A percentile compares a stretch with the other conserved stretches of the same genome.
These are phyloP conservation scores for Neopestalotiopsis sp. DNA, from an alignment of 2,329 filamentous ascomycete species.

Conservation along the genomic window DNA sequence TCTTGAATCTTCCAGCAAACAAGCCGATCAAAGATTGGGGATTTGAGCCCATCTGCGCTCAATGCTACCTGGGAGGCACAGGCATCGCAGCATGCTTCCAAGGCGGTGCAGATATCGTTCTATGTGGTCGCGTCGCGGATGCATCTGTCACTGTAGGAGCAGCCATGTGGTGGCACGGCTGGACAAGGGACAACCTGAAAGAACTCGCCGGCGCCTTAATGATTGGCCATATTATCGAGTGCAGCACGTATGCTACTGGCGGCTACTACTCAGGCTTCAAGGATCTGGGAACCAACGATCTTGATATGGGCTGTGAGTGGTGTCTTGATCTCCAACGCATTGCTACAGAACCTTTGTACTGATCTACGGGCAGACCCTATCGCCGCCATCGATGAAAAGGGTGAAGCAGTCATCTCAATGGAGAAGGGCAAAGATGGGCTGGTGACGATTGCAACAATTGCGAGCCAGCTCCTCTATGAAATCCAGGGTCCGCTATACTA, in stretches of 20 bases:
- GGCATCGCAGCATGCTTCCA: conserved; percentile 41
- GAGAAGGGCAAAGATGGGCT: conserved; percentile 28
- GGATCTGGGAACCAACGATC: conserved; percentile 26
- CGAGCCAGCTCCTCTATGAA: conserved; percentile 49
- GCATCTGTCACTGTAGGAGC: conserved; percentile 51
- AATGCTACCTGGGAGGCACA: conserved; percentile 50
- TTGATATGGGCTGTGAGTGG: conserved; percentile 41
- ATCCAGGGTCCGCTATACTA: conserved; percentile 50
- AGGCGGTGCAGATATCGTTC: conserved; percentile 43
- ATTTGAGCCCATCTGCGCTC: conserved; percentile 22
- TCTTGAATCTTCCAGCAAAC: conserved; percentile 29
- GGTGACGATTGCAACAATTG: conserved; percentile 35
- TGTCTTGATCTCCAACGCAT: not conserved
- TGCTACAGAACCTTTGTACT: not conserved
- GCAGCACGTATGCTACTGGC: conserved; percentile 48
- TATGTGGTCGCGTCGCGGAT: conserved; percentile 45
- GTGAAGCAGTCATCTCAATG: conserved; percentile 24
- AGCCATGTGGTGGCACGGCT: conserved; percentile 50
- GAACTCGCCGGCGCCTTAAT: conserved; percentile 46
- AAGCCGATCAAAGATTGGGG: conserved; percentile 34
- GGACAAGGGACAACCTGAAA: conserved; percentile 46
- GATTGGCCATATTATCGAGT: conserved; percentile 50
- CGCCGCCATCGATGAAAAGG: conserved; percentile 16
- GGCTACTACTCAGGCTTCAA: conserved; percentile 51
- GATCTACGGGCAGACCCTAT: conserved; percentile 5